A percentile compares a stretch with the other conserved stretches of the same genome.
These are phyloP conservation scores for Psilocybe cyanescens DNA, from an alignment of 768 basidiomycete genomes.

Conservation along the genomic window DNA sequence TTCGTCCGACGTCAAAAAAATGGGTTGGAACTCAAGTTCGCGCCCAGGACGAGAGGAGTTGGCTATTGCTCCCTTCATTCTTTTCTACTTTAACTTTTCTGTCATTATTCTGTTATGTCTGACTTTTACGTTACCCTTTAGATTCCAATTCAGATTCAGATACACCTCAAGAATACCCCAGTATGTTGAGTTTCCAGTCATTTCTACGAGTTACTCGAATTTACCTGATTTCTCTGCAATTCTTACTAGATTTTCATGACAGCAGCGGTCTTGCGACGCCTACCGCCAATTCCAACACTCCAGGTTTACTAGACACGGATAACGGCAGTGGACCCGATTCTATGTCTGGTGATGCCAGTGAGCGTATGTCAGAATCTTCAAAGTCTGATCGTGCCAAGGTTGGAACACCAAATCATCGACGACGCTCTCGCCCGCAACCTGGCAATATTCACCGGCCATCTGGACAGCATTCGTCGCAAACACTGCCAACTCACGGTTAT, in stretches of 20 bases:
- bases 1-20: not conserved
- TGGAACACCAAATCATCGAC: conserved; percentile 23
- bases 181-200: conserved; percentile 21
- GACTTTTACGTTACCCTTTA: not conserved
- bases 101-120: not conserved
- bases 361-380: conserved; percentile 27
- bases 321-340: conserved; percentile 17
- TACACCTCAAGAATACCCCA: not conserved
- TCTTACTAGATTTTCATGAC: conserved; percentile 31
- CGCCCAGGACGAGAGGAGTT: not conserved
- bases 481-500: conserved; percentile 17
- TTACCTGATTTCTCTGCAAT: conserved; percentile 4
- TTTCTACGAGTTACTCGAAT: conserved; percentile 22
- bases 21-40: not conserved
- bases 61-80: not conserved
- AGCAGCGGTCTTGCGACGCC: conserved; percentile 17
- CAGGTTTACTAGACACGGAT: conserved; percentile 13
- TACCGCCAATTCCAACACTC: conserved; percentile 17
- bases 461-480: conserved; percentile 18
- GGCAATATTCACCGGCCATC: conserved; percentile 17
- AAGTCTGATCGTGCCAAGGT: conserved; percentile 26
- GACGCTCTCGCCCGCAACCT: conserved; percentile 26
- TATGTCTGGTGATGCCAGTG: conserved; percentile 31
- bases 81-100: not conserved
- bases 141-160: not conserved